Evolutionary conservation across 2,329 filamentous ascomycete genomes (phyloP).

Genomic region (Pseudogymnoascus sp.): DNA sequence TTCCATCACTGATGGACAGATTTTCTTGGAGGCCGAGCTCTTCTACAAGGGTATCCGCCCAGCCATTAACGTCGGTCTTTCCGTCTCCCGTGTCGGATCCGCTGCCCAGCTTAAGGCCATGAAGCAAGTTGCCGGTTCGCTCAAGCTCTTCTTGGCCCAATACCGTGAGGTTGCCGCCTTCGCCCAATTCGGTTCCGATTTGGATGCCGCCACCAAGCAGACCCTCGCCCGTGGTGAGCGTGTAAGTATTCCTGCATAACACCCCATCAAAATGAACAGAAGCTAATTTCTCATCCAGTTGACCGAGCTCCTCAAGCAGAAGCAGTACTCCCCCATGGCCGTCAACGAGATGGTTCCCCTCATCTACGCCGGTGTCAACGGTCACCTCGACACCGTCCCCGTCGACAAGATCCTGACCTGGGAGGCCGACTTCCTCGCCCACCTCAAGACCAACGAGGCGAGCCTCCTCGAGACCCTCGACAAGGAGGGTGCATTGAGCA

Average conservation of each 20-base stretch:
- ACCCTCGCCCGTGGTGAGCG: slow-evolving; percentile 97
- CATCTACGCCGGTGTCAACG: slow-evolving; percentile 99
- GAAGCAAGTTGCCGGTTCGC: slow-evolving; percentile 99
- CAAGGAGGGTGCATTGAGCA: slow-evolving; percentile 92
- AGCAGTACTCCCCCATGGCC: slow-evolving; percentile 97
- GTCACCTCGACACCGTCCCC: slow-evolving; percentile 80
- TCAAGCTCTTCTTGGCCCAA: slow-evolving; percentile 99
- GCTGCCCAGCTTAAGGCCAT: slow-evolving; percentile 99
- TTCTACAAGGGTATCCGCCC: slow-evolving; percentile 99
- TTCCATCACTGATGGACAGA: slow-evolving; percentile 99
- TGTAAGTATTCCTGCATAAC: slow-evolving; percentile 47
- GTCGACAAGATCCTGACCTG: slow-evolving; percentile 86
- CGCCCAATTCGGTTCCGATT: slow-evolving; percentile 99
- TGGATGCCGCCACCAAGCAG: slow-evolving; percentile 98
- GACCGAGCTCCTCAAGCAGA: slow-evolving; percentile 98
- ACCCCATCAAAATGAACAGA: slow-evolving; percentile 1
- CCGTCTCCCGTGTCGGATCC: slow-evolving; percentile 98
- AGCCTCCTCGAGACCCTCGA: slow-evolving; percentile 81
- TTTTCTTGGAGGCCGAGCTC: slow-evolving; percentile 97
- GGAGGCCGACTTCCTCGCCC: slow-evolving; percentile 89
- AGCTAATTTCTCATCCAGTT: slow-evolving; percentile 40
- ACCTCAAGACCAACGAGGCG: slow-evolving; percentile 84
- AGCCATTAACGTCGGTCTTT: slow-evolving; percentile 99
- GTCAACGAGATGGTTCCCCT: slow-evolving; percentile 99
- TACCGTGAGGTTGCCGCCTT: slow-evolving; percentile 99